A percentile compares a stretch with the other conserved stretches of the same genome.
Evolutionary conservation across 2,329 filamentous ascomycete genomes (phyloP).

Genomic region (Fusarium duplospermum): DNA sequence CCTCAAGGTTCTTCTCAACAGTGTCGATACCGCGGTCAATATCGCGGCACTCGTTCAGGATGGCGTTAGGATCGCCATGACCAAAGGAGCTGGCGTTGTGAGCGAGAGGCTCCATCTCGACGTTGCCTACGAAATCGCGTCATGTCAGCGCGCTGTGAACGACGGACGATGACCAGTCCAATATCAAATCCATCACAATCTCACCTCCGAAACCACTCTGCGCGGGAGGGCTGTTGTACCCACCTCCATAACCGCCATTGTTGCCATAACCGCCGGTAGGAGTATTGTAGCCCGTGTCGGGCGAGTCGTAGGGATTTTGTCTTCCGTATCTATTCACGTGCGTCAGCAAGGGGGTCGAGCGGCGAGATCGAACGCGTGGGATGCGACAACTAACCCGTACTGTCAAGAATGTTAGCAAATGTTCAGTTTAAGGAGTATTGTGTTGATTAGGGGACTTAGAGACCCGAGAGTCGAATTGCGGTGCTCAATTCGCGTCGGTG

Average conservation of each 20-base stretch:
- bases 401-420: conserved; percentile 51
- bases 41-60: conserved; percentile 86
- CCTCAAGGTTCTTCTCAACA: conserved; percentile 77
- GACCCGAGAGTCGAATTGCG: neutral
- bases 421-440: conserved; percentile 2
- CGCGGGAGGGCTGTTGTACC: conserved; percentile 35
- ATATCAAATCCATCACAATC: conserved; percentile 5
- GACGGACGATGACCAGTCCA: neutral
- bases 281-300: conserved; percentile 50
- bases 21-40: conserved; percentile 82
- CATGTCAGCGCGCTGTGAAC: conserved; percentile 28
- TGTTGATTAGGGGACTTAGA: neutral
- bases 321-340: conserved; percentile 62
- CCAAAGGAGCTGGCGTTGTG: conserved; percentile 62
- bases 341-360: conserved; percentile 46
- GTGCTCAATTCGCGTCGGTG: conserved; percentile 6
- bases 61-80: conserved; percentile 74
- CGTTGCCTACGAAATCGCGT: conserved; percentile 56
- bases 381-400: conserved; percentile 64
- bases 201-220: conserved; percentile 41
- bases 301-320: conserved; percentile 70
- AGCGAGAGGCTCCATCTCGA: conserved; percentile 78
- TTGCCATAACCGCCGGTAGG: conserved; percentile 49
- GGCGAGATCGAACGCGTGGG: conserved; percentile 7
- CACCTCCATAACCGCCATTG: conserved; percentile 45